Conservation (phyloP, 257 asterid genomes). For the Henckelia pumila region DNA sequence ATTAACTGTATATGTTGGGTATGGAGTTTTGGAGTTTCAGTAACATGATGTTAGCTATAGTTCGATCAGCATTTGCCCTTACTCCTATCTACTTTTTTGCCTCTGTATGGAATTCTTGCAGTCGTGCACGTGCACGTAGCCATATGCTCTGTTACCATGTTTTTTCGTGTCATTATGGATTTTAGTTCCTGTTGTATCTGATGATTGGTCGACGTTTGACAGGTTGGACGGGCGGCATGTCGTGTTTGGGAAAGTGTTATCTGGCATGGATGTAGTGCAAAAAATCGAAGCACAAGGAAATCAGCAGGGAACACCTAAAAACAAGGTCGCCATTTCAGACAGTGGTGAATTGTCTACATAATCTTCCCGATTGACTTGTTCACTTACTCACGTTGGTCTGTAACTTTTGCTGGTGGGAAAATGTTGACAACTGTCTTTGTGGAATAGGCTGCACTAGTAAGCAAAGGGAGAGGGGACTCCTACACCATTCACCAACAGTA, state of each 20-base stretch:
- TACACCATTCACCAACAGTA: too few species aligned
- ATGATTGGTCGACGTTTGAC: slow-evolving; percentile 12
- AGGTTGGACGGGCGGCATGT: slow-evolving; percentile 96
- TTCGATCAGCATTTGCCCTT: neutral
- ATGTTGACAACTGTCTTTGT: too few species aligned
- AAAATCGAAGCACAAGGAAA: slow-evolving; percentile 70
- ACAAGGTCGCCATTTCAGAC: slow-evolving; percentile 50
- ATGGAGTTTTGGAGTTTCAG: neutral
- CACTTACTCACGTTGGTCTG: too few species aligned
- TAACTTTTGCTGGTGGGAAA: too few species aligned
- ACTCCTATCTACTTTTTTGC: neutral
- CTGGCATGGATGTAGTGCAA: slow-evolving; percentile 81
- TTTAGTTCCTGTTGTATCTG: neutral
- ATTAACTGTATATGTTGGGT: neutral
- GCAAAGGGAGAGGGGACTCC: too few species aligned
- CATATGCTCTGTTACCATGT: neutral
- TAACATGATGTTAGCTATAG: neutral
- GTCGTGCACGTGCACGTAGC: neutral
- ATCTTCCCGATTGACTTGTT: neutral
- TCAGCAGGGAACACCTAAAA: slow-evolving; percentile 59
- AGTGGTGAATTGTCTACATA: slow-evolving; percentile 66
- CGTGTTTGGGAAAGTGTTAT: slow-evolving; percentile 85
- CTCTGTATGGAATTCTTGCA: neutral
- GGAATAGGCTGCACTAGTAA: too few species aligned
- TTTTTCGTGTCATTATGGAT: neutral